Evolutionary conservation across 805 yeast genomes (phyloP).

Genomic region (Sungouiella thailandica): DNA sequence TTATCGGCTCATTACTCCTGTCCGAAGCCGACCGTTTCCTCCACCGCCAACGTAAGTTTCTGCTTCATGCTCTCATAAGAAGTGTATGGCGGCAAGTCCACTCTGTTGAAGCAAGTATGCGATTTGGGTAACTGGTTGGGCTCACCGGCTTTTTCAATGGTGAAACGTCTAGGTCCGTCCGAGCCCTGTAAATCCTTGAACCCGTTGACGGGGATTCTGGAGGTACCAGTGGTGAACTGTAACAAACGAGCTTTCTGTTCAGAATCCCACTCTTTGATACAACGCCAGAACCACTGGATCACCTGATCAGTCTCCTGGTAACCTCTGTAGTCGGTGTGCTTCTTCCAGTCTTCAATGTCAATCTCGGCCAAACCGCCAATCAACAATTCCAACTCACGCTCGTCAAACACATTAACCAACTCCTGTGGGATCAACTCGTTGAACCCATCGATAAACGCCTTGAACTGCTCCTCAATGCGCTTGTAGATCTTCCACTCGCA

Average conservation of each 20-base stretch:
- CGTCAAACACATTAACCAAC: conserved; percentile 93
- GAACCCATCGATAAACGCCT: conserved; percentile 95
- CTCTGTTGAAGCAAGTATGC: conserved; percentile 98
- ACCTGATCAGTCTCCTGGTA: conserved; percentile 95
- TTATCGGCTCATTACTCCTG: too few relatives aligned
- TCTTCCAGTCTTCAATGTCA: conserved; percentile 98
- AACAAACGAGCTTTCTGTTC: conserved; percentile 93
- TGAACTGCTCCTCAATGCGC: conserved; percentile 92
- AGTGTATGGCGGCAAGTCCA: conserved; percentile 91
- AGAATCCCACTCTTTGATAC: conserved; percentile 89
- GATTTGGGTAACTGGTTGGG: conserved; percentile 90
- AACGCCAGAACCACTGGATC: conserved; percentile 98
- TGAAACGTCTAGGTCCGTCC: conserved; percentile 98
- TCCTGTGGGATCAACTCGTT: conserved; percentile 97
- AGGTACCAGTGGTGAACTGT: conserved; percentile 98
- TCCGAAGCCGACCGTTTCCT: conserved; percentile 98
- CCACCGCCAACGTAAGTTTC: conserved; percentile 93
- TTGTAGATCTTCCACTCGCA: conserved; percentile 94
- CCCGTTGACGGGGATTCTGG: conserved; percentile 98
- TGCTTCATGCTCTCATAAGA: conserved; percentile 81
- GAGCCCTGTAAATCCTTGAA: conserved; percentile 98
- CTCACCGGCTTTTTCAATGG: conserved; percentile 98
- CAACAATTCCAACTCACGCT: conserved; percentile 90
- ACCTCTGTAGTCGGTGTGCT: conserved; percentile 97
- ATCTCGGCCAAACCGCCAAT: conserved; percentile 98